phyloP scores from a whole-genome alignment of 106 monocot species.

The Dendrobium nobile region DNA sequence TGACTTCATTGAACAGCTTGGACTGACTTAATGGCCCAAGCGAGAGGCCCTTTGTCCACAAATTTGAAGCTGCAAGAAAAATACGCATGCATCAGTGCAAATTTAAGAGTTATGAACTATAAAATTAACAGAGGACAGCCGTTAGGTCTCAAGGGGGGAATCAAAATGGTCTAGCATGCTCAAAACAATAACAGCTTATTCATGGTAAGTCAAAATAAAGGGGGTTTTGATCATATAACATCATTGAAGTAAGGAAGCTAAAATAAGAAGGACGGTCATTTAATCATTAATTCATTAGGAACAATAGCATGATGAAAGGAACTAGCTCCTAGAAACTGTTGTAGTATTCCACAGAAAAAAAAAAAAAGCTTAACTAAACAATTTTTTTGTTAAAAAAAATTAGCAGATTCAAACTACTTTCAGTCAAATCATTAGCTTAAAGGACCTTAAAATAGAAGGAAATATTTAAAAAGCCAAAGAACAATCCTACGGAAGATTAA shows the following conservation, averaged over 20 bases:
- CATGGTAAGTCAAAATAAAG: background rate
- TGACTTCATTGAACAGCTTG: constrained; percentile 46
- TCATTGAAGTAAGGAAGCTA: background rate
- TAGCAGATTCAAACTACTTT: background rate
- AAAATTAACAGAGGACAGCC: background rate
- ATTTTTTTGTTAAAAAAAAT: background rate
- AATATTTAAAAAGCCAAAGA: too few species aligned
- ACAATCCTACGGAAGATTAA: too few species aligned
- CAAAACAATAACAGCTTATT: background rate
- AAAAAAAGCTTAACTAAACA: background rate
- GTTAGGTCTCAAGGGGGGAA: background rate
- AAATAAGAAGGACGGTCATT: background rate
- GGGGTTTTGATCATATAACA: background rate
- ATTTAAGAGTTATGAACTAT: background rate
- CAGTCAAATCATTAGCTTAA: too few species aligned
- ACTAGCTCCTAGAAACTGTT: background rate
- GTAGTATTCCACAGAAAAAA: background rate
- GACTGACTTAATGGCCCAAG: constrained; percentile 25
- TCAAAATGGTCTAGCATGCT: background rate
- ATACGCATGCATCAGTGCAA: background rate
- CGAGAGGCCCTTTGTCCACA: constrained; percentile 44
- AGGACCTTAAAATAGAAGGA: too few species aligned
- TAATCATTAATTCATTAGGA: background rate
- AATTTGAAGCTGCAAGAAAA: constrained; percentile 31
- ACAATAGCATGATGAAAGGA: background rate